phyloP scores from a whole-genome alignment of 495 filamentous ascomycete species.

The Penicillium bialowiezense region DNA sequence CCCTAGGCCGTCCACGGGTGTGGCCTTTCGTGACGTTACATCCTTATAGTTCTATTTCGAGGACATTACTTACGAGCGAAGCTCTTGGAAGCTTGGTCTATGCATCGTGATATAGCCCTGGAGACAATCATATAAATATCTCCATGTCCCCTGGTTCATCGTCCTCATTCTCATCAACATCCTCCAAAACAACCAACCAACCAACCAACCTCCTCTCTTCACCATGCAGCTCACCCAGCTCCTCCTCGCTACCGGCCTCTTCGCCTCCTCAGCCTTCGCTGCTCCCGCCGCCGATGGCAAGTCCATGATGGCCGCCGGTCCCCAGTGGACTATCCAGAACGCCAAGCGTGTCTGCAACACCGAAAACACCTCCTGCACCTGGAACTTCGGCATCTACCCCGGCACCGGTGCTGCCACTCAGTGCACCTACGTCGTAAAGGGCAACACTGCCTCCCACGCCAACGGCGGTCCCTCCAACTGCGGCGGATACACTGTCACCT shows the following conservation, averaged over 20 bases:
- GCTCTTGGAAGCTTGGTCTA: neutral
- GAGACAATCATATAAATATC: neutral
- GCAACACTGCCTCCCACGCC: slow-evolving; percentile 35
- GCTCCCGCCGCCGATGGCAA: slow-evolving; percentile 24
- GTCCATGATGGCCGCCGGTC: slow-evolving; percentile 37
- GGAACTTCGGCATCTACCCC: slow-evolving; percentile 46
- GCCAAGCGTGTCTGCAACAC: slow-evolving; percentile 49
- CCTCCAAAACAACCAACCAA: neutral
- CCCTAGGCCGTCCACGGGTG: neutral
- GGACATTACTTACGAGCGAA: neutral
- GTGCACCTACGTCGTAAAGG: slow-evolving; percentile 43
- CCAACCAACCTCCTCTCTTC: neutral
- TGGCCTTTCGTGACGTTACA: neutral
- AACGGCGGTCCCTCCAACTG: slow-evolving; percentile 39
- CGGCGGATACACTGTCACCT: slow-evolving; percentile 50
- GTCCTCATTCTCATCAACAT: neutral
- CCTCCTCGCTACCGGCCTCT: slow-evolving; percentile 34
- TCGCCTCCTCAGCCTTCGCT: slow-evolving; percentile 38
- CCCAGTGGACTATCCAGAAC: slow-evolving; percentile 46
- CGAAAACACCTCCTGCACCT: slow-evolving; percentile 43
- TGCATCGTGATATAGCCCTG: neutral
- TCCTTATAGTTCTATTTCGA: slow-evolving; percentile 1
- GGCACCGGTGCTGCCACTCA: slow-evolving; percentile 24
- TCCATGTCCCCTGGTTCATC: neutral
- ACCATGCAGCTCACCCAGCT: slow-evolving; percentile 49